Conservation (phyloP, 1,284 basidiomycete genomes). For the Golubevia pallescens region DNA sequence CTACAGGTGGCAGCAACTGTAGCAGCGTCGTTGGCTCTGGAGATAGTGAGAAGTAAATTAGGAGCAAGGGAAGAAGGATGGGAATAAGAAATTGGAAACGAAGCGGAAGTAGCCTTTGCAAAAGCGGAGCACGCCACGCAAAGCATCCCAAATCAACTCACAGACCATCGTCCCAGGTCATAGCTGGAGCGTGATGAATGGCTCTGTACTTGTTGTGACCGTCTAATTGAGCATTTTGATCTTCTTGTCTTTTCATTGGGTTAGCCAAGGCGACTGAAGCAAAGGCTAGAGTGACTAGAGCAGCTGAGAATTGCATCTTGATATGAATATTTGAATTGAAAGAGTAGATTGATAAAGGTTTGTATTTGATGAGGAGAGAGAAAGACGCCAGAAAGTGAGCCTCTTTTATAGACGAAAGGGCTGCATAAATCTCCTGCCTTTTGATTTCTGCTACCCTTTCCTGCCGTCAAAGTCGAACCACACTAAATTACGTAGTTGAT, state of each 20-base stretch:
- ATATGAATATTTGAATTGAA: not conserved
- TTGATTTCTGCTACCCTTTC: too few species aligned
- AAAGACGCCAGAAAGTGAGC: not conserved
- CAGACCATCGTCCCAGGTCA: not conserved
- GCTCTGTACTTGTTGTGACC: not conserved
- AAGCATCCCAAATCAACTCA: not conserved
- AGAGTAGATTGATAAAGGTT: not conserved
- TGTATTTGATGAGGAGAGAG: not conserved
- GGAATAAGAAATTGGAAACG: not conserved
- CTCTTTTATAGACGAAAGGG: not conserved
- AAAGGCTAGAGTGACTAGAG: not conserved
- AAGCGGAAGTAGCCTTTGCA: not conserved
- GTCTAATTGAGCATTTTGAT: not conserved
- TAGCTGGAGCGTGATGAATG: not conserved
- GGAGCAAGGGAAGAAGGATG: not conserved
- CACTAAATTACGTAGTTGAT: too few species aligned
- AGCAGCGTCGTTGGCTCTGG: constrained; percentile 1
- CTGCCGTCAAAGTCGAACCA: too few species aligned
- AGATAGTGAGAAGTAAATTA: not conserved
- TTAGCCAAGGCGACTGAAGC: not conserved
- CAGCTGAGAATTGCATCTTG: not conserved
- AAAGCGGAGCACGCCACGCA: not conserved
- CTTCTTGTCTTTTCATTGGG: not conserved
- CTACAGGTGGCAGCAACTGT: constrained; percentile 15
- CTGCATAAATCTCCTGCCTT: too few species aligned